Evolutionary conservation across 129 eudicot genomes (phyloP), one percentile per base, ranked within the genome.

Genomic region (Helichrysum umbraculigerum): DNA sequence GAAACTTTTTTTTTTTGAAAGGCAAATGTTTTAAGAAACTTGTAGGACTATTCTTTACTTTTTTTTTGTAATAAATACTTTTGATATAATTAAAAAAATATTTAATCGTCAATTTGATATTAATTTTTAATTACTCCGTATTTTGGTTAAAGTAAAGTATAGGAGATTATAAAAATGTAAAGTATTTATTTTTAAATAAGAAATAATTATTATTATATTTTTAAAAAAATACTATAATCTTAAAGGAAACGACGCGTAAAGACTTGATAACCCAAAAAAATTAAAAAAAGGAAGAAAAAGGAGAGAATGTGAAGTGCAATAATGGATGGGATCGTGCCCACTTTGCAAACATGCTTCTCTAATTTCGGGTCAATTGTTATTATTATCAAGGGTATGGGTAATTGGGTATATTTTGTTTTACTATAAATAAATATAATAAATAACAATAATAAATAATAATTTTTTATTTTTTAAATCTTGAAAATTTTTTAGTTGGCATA

Each of bases 11-110:
- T 21, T n/a, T 35, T 79, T 22, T 21, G 35, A n/a, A n/a, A n/a
- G n/a, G n/a, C n/a, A n/a, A 79, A 79, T 79, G 83, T 79, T 79
- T 74, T 66, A 66, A 29, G 83, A 79, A 72, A 71, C 37, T 7
- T 56, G 28, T 63, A 39, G 50, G 82, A 71, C 77, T n/a, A 77
- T 3, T n/a, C 21, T 37, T 33, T 34, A 67, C 42, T 76, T 21
- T n/a, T 21, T n/a, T 35, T 79, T 22, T 21, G 35, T 35, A 65
- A 20, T 56, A 73, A 66, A 73, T 66, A 79, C 82, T 20, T 51
- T 78, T 62, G 28, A 21, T 39, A 22, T 39, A 19, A 47, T 47
- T 64, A 44, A 65, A 5, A 14, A 60, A 15, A 29, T 25, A 41
- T 16, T 12, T 5, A 29, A 22, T 56, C 3, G 1, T 29, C 14